These are phyloP conservation scores for Inga leiocalycina DNA, from an alignment of 306 rosid species.

Conservation along the genomic window DNA sequence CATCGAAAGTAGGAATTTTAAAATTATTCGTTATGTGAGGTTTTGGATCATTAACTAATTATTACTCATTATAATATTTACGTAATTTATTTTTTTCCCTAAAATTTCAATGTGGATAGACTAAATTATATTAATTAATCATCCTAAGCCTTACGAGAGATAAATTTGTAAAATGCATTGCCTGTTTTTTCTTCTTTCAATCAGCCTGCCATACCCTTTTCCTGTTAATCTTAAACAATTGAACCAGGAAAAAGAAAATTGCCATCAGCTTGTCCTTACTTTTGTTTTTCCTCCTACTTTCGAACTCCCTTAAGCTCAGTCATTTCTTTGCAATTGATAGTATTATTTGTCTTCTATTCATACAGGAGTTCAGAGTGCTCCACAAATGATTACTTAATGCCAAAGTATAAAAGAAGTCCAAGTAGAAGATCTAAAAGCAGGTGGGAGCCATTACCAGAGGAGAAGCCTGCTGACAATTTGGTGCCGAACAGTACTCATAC, in stretches of 20 bases:
- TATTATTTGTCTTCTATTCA: conserved; percentile 17
- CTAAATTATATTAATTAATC: neutral
- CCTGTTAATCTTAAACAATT: neutral
- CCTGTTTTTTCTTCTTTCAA: neutral
- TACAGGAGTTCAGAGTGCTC: conserved; percentile 58
- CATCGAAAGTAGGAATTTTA: too few species aligned
- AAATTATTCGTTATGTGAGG: neutral
- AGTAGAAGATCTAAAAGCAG: conserved; percentile 80
- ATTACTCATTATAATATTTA: neutral
- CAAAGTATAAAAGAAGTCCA: conserved; percentile 79
- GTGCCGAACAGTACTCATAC: conserved; percentile 44
- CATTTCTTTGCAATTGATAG: conserved; percentile 7
- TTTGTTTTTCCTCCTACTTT: neutral
- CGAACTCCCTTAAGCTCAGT: neutral
- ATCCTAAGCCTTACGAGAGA: neutral
- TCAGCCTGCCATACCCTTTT: neutral
- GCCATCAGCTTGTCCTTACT: neutral
- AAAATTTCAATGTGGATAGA: neutral
- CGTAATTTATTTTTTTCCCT: neutral
- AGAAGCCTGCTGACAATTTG: conserved; percentile 58
- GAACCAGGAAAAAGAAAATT: neutral
- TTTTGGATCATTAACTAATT: neutral
- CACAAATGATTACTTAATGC: conserved; percentile 48
- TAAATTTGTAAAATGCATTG: neutral
- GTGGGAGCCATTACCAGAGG: conserved; percentile 97